Percentiles rank a stretch among this genome's conserved stretches.
phyloP scores from a whole-genome alignment of 768 basidiomycete genomes.

The Cystoderma amianthinum region DNA sequence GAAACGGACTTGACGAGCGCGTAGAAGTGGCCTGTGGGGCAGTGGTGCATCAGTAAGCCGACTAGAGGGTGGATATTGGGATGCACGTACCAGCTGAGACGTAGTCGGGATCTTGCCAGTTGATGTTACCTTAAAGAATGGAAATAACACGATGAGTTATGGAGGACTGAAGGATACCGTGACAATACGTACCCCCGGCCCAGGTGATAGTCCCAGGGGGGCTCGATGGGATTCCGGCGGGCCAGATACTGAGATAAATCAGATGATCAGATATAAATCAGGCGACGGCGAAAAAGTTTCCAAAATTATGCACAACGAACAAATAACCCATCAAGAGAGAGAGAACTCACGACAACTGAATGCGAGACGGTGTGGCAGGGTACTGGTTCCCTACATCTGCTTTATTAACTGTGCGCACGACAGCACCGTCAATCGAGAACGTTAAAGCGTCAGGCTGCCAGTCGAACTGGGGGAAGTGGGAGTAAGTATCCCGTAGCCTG shows the following conservation, averaged over 20 bases:
- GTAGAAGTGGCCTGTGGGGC: constrained; percentile 59
- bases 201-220: constrained; percentile 70
- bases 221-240: constrained; percentile 60
- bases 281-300: too few relatives aligned
- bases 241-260: constrained; percentile 36
- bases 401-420: constrained; percentile 62
- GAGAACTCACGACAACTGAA: constrained; percentile 65
- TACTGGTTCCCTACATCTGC: constrained; percentile 55
- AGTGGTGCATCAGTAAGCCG: background rate
- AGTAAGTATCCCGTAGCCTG: background rate
- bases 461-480: constrained; percentile 48
- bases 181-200: constrained; percentile 61
- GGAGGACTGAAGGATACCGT: background rate
- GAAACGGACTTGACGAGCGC: constrained; percentile 54
- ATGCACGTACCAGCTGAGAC: constrained; percentile 41
- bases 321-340: background rate
- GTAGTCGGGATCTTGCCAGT: constrained; percentile 80
- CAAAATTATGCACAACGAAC: background rate
- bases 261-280: too few relatives aligned
- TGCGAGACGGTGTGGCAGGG: constrained; percentile 73
- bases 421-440: constrained; percentile 65
- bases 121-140: constrained; percentile 54
- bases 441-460: constrained; percentile 67
- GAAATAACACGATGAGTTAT: background rate
- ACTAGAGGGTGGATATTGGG: background rate